Conservation (phyloP, 192 early-diverging fungal species). For the Coemansia sp. region DNA sequence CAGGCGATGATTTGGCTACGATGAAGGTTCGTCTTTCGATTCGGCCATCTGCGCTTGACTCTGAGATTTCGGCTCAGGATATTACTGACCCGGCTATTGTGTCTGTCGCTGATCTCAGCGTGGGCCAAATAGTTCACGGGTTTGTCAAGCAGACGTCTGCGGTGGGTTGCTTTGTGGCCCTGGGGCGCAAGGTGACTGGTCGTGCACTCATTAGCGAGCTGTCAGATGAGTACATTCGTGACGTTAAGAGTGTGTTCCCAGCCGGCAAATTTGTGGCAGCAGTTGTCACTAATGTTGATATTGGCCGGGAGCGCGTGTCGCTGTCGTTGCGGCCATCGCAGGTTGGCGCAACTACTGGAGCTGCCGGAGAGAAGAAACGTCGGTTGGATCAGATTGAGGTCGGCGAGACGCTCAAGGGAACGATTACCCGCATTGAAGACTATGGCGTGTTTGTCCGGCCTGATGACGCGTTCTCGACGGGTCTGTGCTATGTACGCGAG, state of each 20-base stretch:
- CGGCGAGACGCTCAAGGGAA: conserved; percentile 79
- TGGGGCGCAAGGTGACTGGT: conserved; percentile 63
- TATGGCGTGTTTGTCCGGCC: conserved; percentile 85
- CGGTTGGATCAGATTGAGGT: conserved; percentile 62
- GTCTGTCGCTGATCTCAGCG: conserved; percentile 56
- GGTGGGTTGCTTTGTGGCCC: conserved; percentile 71
- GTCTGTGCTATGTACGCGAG: conserved; percentile 84
- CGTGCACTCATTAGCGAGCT: conserved; percentile 86
- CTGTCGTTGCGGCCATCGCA: conserved; percentile 69
- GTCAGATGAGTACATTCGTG: conserved; percentile 82
- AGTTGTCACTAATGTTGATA: conserved; percentile 64
- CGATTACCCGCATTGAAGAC: conserved; percentile 67
- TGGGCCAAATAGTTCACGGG: conserved; percentile 69
- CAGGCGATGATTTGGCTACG: conserved; percentile 21
- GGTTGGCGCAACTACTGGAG: conserved; percentile 27
- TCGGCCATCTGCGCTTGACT: conserved; percentile 58
- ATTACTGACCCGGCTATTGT: conserved; percentile 57
- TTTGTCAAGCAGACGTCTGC: conserved; percentile 72
- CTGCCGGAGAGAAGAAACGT: conserved; percentile 35
- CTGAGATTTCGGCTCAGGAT: conserved; percentile 18
- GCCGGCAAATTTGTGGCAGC: conserved; percentile 77
- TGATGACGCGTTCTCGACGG: conserved; percentile 70
- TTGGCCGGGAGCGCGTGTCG: conserved; percentile 61
- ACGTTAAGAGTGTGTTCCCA: conserved; percentile 73
- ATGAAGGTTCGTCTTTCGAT: conserved; percentile 65